Evolutionary conservation across 2,329 filamentous ascomycete genomes (phyloP).

Genomic region (Sarocladium strictum): DNA sequence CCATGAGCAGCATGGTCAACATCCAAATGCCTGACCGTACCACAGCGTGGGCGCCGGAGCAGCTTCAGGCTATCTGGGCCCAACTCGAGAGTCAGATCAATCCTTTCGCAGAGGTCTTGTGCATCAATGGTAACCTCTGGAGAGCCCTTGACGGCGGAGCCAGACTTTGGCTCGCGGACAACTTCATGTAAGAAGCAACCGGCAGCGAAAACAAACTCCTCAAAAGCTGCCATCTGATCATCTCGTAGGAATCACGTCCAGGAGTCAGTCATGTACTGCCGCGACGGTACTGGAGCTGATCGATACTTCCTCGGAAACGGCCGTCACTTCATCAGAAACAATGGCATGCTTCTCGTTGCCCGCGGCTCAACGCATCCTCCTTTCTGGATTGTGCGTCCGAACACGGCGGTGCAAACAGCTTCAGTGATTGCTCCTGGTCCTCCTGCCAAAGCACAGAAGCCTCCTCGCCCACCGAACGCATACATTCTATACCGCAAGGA

Average conservation of each 20-base stretch:
- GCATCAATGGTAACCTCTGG: neutral
- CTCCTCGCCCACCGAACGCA: conserved; percentile 34
- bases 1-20: neutral
- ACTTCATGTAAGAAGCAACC: conserved; percentile 6
- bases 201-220: neutral
- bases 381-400: conserved; percentile 17
- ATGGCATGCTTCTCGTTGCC: neutral
- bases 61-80: neutral
- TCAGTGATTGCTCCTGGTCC: conserved; percentile 9
- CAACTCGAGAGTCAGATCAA: conserved; percentile 6
- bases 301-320: conserved; percentile 21
- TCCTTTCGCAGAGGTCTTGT: conserved; percentile 5
- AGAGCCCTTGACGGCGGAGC: neutral
- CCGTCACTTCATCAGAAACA: conserved; percentile 15
- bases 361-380: conserved; percentile 5
- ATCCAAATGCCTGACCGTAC: neutral
- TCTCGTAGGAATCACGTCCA: conserved; percentile 14
- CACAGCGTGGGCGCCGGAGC: neutral
- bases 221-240: no score
- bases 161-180: conserved; percentile 5
- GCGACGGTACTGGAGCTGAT: conserved; percentile 19
- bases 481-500: conserved; percentile 38
- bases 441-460: conserved; percentile 17
- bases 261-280: conserved; percentile 20
- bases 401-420: conserved; percentile 11